Evolutionary conservation across 352 stramenopile species (phyloP).

Genomic region (Phytophthora cryptogea): DNA sequence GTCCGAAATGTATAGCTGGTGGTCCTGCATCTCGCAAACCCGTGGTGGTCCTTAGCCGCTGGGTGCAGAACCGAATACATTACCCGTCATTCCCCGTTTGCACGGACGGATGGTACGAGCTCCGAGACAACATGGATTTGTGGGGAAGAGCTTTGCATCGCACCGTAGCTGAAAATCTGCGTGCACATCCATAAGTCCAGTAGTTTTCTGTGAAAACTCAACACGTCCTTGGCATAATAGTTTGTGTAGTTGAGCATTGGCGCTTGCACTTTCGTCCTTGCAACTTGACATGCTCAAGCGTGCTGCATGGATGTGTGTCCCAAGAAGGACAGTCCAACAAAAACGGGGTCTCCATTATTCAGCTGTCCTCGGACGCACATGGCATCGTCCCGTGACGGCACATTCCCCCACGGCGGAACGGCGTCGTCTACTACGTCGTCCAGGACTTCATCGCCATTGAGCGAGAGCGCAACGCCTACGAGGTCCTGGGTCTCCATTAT

Average conservation of each 20-base stretch:
- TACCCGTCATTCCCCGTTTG: conserved; percentile 34
- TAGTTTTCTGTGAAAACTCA: neutral
- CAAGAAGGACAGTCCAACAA: neutral
- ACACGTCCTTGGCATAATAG: neutral
- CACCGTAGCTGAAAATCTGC: conserved; percentile 29
- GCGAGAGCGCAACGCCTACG: neutral
- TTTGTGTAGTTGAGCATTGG: neutral
- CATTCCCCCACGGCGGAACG: neutral
- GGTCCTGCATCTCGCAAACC: conserved; percentile 21
- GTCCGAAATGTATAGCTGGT: conserved; percentile 7
- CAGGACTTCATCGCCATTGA: conserved; percentile 14
- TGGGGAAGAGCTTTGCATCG: conserved; percentile 33
- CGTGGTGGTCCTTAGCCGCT: conserved; percentile 33
- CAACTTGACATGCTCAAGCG: neutral
- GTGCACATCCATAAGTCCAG: conserved; percentile 1
- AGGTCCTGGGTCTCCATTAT: conserved; percentile 21
- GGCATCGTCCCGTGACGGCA: neutral
- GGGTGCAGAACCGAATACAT: conserved; percentile 41
- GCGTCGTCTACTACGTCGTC: conserved; percentile 24
- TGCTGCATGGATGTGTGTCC: conserved; percentile 7
- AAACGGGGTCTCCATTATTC: conserved; percentile 1
- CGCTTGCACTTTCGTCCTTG: too few species aligned
- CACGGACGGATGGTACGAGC: conserved; percentile 34
- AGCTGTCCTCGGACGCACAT: conserved; percentile 4
- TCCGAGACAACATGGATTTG: conserved; percentile 37